These are phyloP conservation scores for Gynochthodes officinalis DNA, from an alignment of 257 asterid genomes.

Conservation along the genomic window DNA sequence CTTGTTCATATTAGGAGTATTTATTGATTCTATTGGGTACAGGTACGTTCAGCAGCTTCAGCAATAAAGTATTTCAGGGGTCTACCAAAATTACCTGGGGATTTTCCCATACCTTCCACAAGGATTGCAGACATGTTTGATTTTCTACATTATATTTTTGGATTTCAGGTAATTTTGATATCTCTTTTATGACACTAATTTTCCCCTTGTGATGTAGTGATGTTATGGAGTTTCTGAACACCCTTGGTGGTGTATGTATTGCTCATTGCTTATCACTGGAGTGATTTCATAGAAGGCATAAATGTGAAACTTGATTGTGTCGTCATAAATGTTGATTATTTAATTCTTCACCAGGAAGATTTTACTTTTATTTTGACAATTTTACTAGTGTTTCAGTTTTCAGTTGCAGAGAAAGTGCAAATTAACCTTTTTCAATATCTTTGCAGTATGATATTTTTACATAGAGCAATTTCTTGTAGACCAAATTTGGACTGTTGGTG, in stretches of 20 bases:
- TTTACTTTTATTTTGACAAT: background rate
- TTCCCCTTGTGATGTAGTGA: background rate
- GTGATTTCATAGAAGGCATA: background rate
- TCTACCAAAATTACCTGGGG: slow-evolving; percentile 74
- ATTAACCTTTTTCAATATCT: background rate
- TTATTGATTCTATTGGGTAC: slow-evolving; percentile 25
- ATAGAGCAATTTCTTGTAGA: background rate
- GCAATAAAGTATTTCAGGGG: slow-evolving; percentile 75
- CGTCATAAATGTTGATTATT: background rate
- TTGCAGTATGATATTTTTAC: background rate
- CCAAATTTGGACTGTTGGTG: background rate
- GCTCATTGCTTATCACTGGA: background rate
- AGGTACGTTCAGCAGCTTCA: slow-evolving; percentile 85
- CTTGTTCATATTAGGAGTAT: slow-evolving; percentile 15
- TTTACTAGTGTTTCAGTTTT: background rate
- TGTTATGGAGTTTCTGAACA: background rate
- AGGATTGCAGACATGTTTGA: slow-evolving; percentile 81
- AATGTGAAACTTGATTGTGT: background rate
- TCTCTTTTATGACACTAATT: background rate
- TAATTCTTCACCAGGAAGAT: background rate
- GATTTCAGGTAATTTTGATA: slow-evolving; percentile 78
- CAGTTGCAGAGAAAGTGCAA: background rate
- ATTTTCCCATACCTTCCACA: slow-evolving; percentile 57
- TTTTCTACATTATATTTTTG: slow-evolving; percentile 72
- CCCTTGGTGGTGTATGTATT: background rate